These are phyloP conservation scores for Arabidopsis arenosa DNA, from an alignment of 345 rosid genomes.

Conservation along the genomic window DNA sequence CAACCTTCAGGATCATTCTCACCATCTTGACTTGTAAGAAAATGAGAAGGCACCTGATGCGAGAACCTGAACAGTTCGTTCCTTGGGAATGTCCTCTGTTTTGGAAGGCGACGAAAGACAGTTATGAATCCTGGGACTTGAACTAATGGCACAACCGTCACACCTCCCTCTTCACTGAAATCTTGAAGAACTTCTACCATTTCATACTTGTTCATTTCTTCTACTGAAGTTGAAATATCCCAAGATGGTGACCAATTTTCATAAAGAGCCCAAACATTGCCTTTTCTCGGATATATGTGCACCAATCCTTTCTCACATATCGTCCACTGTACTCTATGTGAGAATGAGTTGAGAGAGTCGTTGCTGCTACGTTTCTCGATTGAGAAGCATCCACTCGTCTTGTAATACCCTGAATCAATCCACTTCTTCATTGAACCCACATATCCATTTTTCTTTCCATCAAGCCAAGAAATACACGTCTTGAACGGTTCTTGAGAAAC, in stretches of 20 bases:
- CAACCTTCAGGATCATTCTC: conserved; percentile 55
- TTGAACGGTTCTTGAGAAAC: conserved; percentile 63
- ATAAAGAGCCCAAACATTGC: conserved; percentile 42
- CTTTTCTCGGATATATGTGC: conserved; percentile 1
- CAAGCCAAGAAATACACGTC: conserved; percentile 68
- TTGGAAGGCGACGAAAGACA: conserved; percentile 47
- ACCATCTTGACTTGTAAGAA: conserved; percentile 67
- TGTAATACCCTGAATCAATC: neutral
- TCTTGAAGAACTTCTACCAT: conserved; percentile 72
- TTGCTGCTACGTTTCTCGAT: too few relatives aligned
- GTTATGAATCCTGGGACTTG: conserved; percentile 64
- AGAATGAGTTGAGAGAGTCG: neutral
- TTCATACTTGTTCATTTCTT: conserved; percentile 57
- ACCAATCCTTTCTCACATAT: neutral
- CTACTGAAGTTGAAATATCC: conserved; percentile 53
- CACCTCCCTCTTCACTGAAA: conserved; percentile 54
- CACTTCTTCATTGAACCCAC: conserved; percentile 52
- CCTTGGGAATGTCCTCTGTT: conserved; percentile 48
- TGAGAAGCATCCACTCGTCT: neutral
- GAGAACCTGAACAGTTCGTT: conserved; percentile 73
- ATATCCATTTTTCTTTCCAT: conserved; percentile 49
- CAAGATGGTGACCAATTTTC: conserved; percentile 69
- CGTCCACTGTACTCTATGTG: neutral
- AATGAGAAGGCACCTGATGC: conserved; percentile 63
- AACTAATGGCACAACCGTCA: conserved; percentile 54